These are phyloP conservation scores for Castanea sativa DNA, from an alignment of 306 rosid genomes.

Conservation along the genomic window DNA sequence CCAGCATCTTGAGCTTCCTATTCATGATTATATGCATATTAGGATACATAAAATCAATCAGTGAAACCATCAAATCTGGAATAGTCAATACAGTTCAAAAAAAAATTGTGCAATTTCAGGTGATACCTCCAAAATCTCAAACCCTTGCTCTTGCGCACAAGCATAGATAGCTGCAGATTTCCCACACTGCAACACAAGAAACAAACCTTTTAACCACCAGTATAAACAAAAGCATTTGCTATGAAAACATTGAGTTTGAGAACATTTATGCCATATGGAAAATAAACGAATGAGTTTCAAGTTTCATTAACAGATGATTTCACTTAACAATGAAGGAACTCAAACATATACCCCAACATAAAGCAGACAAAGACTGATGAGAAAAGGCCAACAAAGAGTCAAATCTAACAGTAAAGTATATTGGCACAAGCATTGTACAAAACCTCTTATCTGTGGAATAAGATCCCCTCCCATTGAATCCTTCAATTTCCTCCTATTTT, in stretches of 20 bases:
- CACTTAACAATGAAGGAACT: neutral
- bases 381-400: neutral
- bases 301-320: neutral
- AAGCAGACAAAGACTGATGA: neutral
- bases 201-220: constrained; percentile 24
- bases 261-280: constrained; percentile 9
- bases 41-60: too few relatives aligned
- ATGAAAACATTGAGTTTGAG: neutral
- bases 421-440: neutral
- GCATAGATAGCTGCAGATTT: constrained; percentile 96
- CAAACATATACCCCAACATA: neutral
- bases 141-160: constrained; percentile 87
- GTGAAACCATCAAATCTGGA: too few relatives aligned
- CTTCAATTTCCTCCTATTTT: too few relatives aligned
- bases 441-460: neutral
- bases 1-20: too few relatives aligned
- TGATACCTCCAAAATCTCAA: constrained; percentile 77
- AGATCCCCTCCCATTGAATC: too few relatives aligned
- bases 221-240: constrained; percentile 13
- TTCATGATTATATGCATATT: too few relatives aligned
- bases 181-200: constrained; percentile 72
- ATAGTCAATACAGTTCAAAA: too few relatives aligned
- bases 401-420: neutral
- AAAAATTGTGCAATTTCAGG: neutral
- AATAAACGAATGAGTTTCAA: neutral